Evolutionary conservation across 306 rosid species (phyloP).

Genomic region (Datisca glomerata): DNA sequence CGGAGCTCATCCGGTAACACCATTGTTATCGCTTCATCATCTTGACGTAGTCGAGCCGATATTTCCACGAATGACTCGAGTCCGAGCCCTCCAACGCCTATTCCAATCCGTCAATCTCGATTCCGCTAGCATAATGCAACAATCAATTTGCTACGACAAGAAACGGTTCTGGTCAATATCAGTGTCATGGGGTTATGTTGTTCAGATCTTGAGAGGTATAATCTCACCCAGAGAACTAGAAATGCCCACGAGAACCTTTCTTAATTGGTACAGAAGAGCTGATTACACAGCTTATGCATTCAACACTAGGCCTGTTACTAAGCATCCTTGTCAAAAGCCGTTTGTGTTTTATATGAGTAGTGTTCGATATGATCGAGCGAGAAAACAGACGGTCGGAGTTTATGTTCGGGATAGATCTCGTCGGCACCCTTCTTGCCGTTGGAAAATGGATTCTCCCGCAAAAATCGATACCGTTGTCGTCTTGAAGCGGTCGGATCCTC

Average conservation of each 20-base stretch:
- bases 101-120: slow-evolving; percentile 46
- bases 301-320: slow-evolving; percentile 79
- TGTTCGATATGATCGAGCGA: slow-evolving; percentile 23
- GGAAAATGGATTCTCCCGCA: slow-evolving; percentile 60
- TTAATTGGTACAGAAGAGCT: slow-evolving; percentile 67
- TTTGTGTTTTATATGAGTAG: slow-evolving; percentile 37
- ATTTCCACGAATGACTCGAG: slow-evolving; percentile 54
- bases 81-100: slow-evolving; percentile 31
- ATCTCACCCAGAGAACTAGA: slow-evolving; percentile 77
- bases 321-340: slow-evolving; percentile 75
- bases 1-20: slow-evolving; percentile 77
- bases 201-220: slow-evolving; percentile 67
- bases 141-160: slow-evolving; percentile 80
- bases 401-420: slow-evolving; percentile 22
- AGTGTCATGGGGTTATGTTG: slow-evolving; percentile 77
- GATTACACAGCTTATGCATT: slow-evolving; percentile 82
- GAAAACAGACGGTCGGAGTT: slow-evolving; percentile 25
- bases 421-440: slow-evolving; percentile 36
- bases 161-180: slow-evolving; percentile 64
- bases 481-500: slow-evolving; percentile 53
- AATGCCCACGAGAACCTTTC: slow-evolving; percentile 73
- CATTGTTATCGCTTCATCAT: slow-evolving; percentile 67
- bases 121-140: slow-evolving; percentile 74
- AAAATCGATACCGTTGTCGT: slow-evolving; percentile 39
- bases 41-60: slow-evolving; percentile 78